These are phyloP conservation scores for Nannizziopsis arthrosporioides DNA, from an alignment of 2,329 filamentous ascomycete genomes.

Conservation along the genomic window DNA sequence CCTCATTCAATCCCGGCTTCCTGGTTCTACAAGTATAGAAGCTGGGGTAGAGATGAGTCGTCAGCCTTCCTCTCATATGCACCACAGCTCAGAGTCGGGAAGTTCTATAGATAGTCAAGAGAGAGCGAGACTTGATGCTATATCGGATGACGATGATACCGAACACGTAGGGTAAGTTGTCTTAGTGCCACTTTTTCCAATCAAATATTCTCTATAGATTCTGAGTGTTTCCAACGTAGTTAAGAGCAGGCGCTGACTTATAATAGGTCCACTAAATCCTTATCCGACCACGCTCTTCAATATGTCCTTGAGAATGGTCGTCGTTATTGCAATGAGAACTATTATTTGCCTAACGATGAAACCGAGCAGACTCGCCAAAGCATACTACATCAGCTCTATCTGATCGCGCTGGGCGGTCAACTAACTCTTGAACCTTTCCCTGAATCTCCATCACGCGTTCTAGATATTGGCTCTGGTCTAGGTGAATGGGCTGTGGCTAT, in stretches of 20 bases:
- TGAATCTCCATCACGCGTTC: constrained; percentile 21
- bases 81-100: too few relatives aligned
- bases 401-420: constrained; percentile 32
- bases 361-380: constrained; percentile 52
- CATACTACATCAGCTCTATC: constrained; percentile 52
- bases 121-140: too few relatives aligned
- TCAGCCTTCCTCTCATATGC: background rate
- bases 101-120: too few relatives aligned
- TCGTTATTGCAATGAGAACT: constrained; percentile 49
- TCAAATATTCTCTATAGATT: too few relatives aligned
- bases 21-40: too few relatives aligned
- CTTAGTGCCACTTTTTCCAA: background rate
- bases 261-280: constrained; percentile 29
- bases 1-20: too few relatives aligned
- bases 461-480: constrained; percentile 40
- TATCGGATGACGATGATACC: background rate
- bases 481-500: constrained; percentile 21
- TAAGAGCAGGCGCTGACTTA: constrained; percentile 7
- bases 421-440: constrained; percentile 25
- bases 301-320: constrained; percentile 51
- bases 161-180: constrained; percentile 3
- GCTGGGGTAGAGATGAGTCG: background rate
- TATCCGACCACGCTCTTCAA: constrained; percentile 35
- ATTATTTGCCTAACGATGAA: constrained; percentile 57
- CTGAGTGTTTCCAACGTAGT: background rate